Evolutionary conservation across 73 alveolate genomes (phyloP).

Genomic region (Paramecium primaurelia): DNA sequence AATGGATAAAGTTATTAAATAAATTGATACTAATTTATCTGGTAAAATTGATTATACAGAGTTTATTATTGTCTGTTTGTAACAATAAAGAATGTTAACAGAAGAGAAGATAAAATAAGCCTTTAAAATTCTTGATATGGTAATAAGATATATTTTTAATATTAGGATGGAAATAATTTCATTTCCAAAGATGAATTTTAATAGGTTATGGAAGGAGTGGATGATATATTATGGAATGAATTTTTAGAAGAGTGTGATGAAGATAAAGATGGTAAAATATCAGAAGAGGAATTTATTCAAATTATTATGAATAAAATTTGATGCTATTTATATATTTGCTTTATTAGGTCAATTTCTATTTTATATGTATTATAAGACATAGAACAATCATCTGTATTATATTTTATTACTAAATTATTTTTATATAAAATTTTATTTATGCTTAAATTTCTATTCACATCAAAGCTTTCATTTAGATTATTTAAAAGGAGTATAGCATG

Average conservation of each 20-base stretch:
- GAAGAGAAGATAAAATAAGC: slow-evolving; percentile 56
- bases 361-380: too few species aligned
- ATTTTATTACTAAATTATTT: not conserved
- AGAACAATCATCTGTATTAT: not conserved
- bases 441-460: not conserved
- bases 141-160: not conserved
- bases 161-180: slow-evolving; percentile 52
- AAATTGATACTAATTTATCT: slow-evolving; percentile 55
- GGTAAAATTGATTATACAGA: slow-evolving; percentile 64
- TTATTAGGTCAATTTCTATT: not conserved
- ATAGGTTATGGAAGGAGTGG: slow-evolving; percentile 58
- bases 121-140: slow-evolving; percentile 54
- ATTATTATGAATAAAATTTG: slow-evolving; percentile 29
- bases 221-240: slow-evolving; percentile 54
- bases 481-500: not conserved
- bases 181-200: slow-evolving; percentile 58
- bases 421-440: not conserved
- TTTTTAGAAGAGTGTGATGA: slow-evolving; percentile 55
- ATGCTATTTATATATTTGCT: not conserved
- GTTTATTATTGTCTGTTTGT: slow-evolving; percentile 54
- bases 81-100: slow-evolving; percentile 12
- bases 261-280: slow-evolving; percentile 63
- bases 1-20: not conserved
- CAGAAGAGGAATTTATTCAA: slow-evolving; percentile 50
- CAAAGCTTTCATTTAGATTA: not conserved